Evolutionary conservation across 78 protist genomes (phyloP).

Genomic region (Polysphondylium violaceum): DNA sequence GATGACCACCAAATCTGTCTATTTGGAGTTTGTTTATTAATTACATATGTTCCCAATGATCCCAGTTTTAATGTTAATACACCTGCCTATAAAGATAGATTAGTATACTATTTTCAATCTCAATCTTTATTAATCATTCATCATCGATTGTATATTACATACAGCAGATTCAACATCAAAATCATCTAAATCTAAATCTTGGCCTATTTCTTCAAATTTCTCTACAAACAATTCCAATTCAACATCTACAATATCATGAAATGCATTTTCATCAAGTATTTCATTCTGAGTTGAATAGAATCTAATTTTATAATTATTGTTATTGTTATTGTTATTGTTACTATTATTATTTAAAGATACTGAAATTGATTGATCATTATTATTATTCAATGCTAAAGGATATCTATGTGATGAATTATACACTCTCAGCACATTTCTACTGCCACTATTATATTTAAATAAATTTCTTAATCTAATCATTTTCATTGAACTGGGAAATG

Average conservation of each 20-base stretch:
- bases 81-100: slow-evolving; percentile 52
- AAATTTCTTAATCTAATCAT: too few species aligned
- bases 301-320: neutral
- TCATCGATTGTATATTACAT: neutral
- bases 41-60: slow-evolving; percentile 82
- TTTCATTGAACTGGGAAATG: too few species aligned
- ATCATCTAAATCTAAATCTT: slow-evolving; percentile 15
- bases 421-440: too few species aligned
- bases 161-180: slow-evolving; percentile 47
- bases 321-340: too few species aligned
- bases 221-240: slow-evolving; percentile 43
- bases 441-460: too few species aligned
- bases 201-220: slow-evolving; percentile 1
- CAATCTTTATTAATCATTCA: neutral
- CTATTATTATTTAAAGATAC: neutral
- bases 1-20: slow-evolving; percentile 93
- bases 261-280: neutral
- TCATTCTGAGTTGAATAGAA: neutral
- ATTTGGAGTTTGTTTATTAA: slow-evolving; percentile 94
- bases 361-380: neutral
- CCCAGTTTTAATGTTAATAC: slow-evolving; percentile 59
- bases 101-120: neutral
- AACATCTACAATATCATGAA: slow-evolving; percentile 24
- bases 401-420: too few species aligned
- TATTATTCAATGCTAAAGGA: neutral